These are phyloP conservation scores for Gracilaria gracilis DNA, from an alignment of 23 red algal genomes.

Conservation along the genomic window DNA sequence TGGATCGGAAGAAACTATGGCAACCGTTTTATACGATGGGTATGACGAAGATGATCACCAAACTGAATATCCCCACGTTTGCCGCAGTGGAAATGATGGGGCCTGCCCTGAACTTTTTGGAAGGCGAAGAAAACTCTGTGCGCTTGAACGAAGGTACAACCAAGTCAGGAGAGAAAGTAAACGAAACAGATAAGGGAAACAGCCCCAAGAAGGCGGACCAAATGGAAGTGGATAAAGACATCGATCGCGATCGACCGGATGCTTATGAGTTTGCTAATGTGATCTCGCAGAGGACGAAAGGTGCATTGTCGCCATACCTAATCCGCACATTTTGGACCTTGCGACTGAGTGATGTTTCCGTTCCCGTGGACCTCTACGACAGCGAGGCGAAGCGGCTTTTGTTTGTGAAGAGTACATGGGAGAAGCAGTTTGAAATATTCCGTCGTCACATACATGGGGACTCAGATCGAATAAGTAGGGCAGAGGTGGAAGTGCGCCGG, in stretches of 20 bases:
- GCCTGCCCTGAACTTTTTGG: slow-evolving; percentile 32
- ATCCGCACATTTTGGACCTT: slow-evolving; percentile 65
- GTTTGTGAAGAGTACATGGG: slow-evolving; percentile 34
- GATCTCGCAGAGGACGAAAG: slow-evolving; percentile 36
- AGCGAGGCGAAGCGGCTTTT: slow-evolving; percentile 36
- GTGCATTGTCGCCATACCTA: slow-evolving; percentile 16
- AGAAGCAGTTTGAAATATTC: slow-evolving; percentile 42
- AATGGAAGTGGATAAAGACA: not conserved
- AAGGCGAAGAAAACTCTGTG: not conserved
- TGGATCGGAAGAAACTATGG: slow-evolving; percentile 33
- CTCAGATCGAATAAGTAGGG: slow-evolving; percentile 5
- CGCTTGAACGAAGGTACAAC: not conserved
- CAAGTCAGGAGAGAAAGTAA: not conserved
- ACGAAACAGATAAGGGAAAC: not conserved
- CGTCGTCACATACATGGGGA: slow-evolving; percentile 42
- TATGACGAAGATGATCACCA: slow-evolving; percentile 40
- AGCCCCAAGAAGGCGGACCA: not conserved
- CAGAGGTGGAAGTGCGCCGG: slow-evolving; percentile 40
- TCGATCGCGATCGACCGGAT: not conserved
- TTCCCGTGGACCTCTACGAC: slow-evolving; percentile 39
- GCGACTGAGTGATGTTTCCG: slow-evolving; percentile 45
- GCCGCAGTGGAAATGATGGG: slow-evolving; percentile 42
- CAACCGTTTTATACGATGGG: slow-evolving; percentile 10
- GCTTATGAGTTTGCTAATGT: slow-evolving; percentile 17
- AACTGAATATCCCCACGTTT: slow-evolving; percentile 46